Base-by-base conservation (phyloP, 352 stramenopile genomes). In the Globisporangium canariense region DNA sequence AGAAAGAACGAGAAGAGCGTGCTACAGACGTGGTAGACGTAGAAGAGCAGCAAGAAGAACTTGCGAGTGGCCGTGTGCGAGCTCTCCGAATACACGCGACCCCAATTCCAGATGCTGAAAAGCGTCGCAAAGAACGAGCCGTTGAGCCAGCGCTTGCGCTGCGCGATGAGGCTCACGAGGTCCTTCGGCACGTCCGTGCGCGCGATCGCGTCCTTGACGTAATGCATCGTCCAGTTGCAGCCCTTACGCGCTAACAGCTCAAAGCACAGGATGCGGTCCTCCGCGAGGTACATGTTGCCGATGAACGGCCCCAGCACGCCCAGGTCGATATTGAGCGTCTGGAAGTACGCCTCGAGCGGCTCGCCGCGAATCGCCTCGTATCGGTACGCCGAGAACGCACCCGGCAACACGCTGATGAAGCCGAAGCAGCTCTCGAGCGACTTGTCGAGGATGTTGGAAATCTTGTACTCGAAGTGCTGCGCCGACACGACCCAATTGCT, bases 401-500 rank as follows among this genome's bases (percentile, higher is more conserved):
- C 88, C 5, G 88, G 88, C 0, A 96, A 53, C 28, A 96, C 88
- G 47, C 81, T 93, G 64, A 96, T 93, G 74, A 90, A 94, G 11
- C 88, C 88, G 65, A 95, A 95, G 68, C 84, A 94, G 58, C 77
- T 89, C 62, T 96, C 88, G 50, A 93, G 66, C 9, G 83, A 86
- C 69, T 94, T 94, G 78, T 96, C 88, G 1, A 96, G 71, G 49
- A 94, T 86, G 70, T 94, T 94, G 50, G 83, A 92, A 51, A 94
- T 93, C 64, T 94, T 94, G 83, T 96, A 96, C 78, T 96, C 88
- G 52, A 96, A 96, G 58, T 94, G 77, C 60, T 96, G 88, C 9
- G 88, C 88, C 20, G 83, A 91, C 16, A 96, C 72, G 66, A 96
- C 85, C 85, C 85, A 96, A 54, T 96, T 96, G 69, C 79, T 91